Evolutionary conservation across 768 basidiomycete genomes (phyloP), one percentile per base, ranked within the genome.

Genomic region (Boletus tomentosulus): DNA sequence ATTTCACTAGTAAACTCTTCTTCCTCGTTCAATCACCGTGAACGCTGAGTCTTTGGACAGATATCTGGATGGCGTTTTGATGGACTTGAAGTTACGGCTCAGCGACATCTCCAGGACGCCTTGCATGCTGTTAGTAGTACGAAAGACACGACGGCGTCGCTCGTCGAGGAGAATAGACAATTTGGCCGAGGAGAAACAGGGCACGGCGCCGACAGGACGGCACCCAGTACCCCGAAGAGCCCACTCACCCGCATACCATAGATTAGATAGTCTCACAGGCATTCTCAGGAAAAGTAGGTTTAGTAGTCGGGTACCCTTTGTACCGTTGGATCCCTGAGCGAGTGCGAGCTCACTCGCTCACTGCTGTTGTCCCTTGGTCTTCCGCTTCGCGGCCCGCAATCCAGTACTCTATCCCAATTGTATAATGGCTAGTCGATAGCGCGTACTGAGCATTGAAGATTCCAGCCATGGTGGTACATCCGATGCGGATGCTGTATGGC

Each of bases 11-110:
- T 50, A 54, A 34, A 27, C 6, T 19, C 22, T 31, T 44, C 30
- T 27, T 4, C 11, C 33, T 11, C 4, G 31, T 35, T 13, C n/a
- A n/a, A 44, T 19, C 12, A 3, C 25, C 4, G 28, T 34, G 19
- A 3, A 33, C 8, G 28, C 31, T 43, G 39, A 53, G 15, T 12
- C 3, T 7, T 12, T 4, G 19, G 24, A 12, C 8, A 54, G 54
- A 55, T 55, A 46, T 55, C 49, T 4, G 54, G 54, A 19, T 55
- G 54, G 54, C 22, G 13, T 7, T 55, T 55, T 27, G 54, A 55
- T 11, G 37, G n/a, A 15, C 49, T 55, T 6, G 30, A 50, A 4
- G 4, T 10, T 19, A 34, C 24, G 13, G 54, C 54, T 10, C 49
- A 28, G 37, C 35, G 50, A 6, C 30, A 19, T 19, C 38, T 46